Evolutionary conservation across 2,329 filamentous ascomycete species (phyloP), one percentile per base, ranked within the genome.

Genomic region (Cercospora citrullina): DNA sequence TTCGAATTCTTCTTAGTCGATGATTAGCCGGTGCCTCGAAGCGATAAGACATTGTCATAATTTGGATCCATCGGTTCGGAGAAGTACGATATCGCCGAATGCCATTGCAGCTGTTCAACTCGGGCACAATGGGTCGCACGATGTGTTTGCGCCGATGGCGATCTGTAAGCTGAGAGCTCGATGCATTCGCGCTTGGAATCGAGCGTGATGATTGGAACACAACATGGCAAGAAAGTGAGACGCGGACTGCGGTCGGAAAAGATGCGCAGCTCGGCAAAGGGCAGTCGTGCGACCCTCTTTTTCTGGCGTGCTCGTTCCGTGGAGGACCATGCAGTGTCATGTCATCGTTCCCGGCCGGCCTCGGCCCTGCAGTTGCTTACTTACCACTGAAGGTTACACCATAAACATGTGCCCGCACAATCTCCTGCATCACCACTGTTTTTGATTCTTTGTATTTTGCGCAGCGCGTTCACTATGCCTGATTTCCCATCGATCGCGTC

Each of bases 401-500:
- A 60, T 60, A 33, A 53, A 28, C 45, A 55, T 36, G 60, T 64
- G 48, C 31, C 28, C 31, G 45, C 31, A 63, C 45, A 10, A 21
- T 63, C 26, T 36, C 28, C 51, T 5, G 23, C 48, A 9, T 30
- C 62, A 21, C 30, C 21, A 39, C 48, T 7, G n/a, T 26, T 28
- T 48, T 39, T 26, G 6, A 10, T 64, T 48, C 16, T 64, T 26
- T 55, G 9, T 23, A 21, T 48, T 39, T 18, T 42, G 18, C 33
- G 28, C 28, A 36, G 48, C 39, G 21, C 23, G 26, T 58, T 33
- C 30, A 64, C 33, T 71, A 87, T 87, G 85, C 80, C 83, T 57
- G 82, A 86, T 66, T 80, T 87, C 68, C 85, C 86, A n/a, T 83
- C 84, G 18, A 82, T 84, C 45, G 80, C 81, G 69, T 79, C 77